Evolutionary conservation across 331 rosid genomes (phyloP), one percentile per base, ranked within the genome.

Genomic region (Stylosanthes scabra): DNA sequence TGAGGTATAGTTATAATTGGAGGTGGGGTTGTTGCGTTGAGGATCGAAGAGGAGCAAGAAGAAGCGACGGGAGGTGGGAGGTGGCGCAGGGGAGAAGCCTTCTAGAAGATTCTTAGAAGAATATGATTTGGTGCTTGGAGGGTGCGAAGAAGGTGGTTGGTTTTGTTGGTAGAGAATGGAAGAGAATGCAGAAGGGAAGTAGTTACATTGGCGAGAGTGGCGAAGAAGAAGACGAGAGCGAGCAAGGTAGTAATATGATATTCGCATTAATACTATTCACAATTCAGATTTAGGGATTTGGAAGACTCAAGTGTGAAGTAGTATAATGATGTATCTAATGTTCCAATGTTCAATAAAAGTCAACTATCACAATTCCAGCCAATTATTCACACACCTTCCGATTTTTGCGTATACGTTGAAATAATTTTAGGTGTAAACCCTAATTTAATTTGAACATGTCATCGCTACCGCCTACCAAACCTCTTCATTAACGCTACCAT

Each of bases 151-250:
- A 10, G 68, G 56, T 14, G 8, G 27, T 29, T n/a, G n/a, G n/a
- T n/a, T n/a, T 62, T 77, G 75, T 46, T 46, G 51, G 6, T 14
- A 14, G 57, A 66, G 11, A 60, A 60, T 50, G 69, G 25, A 20
- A 20, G 81, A 72, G 9, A 64, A 54, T 44, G 78, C 69, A 7
- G 52, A 69, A 62, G 77, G 72, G 10, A 63, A 66, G 68, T 69
- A 57, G 5, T 65, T 83, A 37, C 1, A 20, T 20, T 72, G 78
- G 15, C 59, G 83, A 39, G 77, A 66, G 51, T 71, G 85, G 81
- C 83, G 86, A 51, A 90, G 78, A 52, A 83, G 86, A 60, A 90
- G 78, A 52, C 84, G 86, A 60, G 79, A 83, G 74, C 84, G 87
- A 66, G 79, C 78, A 61, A 84, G 67, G 60, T 63, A 55, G 46